Evolutionary conservation across 2,329 filamentous ascomycete genomes (phyloP), one percentile per base, ranked within the genome.

Genomic region (Pleoardoris graminearum): DNA sequence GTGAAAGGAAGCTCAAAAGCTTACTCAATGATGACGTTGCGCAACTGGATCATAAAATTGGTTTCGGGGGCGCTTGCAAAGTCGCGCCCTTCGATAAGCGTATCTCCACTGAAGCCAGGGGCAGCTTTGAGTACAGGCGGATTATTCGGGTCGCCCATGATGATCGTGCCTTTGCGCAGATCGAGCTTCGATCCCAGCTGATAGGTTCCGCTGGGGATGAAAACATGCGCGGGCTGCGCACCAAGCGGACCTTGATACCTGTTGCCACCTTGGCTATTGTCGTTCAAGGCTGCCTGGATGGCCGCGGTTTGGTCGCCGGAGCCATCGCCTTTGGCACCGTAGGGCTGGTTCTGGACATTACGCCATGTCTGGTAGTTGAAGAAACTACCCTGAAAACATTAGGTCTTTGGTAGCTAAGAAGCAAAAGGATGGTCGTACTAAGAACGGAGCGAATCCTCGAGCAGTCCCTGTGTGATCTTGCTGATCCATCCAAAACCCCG

Each of bases 301-400:
- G 86, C 88, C 3, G 80, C 82, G 8, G 91, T 96, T 66, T 97
- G 93, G 65, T 97, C 92, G 1, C 90, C 89, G n/a, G 77, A 73
- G 43, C 92, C 93, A 66, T 97, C 91, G 65, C 92, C 93, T 75
- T 85, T 89, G 66, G 90, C 91, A 55, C 92, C 92, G 36, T 47
- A 27, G 82, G 69, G 37, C 16, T 38, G 32, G 19, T 69, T 47
- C 16, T 38, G 32, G 19, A 47, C 44, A 17, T 47, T 47, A 23
- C 44, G 44, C 22, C 33, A 47, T 7, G 44, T 47, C 23, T 38
- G 35, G 16, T 47, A 47, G 16, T n/a, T 47, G 44, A 29, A 47
- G 33, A 47, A 47, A n/a, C 19, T 19, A 11, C 33, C 44, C 44
- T 27, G 10, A 27, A 27, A 27, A 10, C 25, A 27, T 37, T 21